Conservation (phyloP, 768 basidiomycete species). For the Dioszegia crocea region DNA sequence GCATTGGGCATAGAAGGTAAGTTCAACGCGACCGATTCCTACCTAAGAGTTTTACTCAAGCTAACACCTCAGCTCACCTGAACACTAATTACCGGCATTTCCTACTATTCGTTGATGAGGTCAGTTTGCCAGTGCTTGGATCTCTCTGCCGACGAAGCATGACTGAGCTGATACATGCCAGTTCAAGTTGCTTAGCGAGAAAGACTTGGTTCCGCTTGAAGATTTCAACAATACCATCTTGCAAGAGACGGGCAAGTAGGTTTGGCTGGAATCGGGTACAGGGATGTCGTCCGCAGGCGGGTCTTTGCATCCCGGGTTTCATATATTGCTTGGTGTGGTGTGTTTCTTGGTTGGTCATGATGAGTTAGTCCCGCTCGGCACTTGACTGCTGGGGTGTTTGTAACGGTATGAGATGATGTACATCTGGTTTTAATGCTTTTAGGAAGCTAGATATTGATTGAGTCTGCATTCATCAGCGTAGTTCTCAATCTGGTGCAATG, state of each 20-base stretch:
- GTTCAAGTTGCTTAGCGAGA: constrained; percentile 63
- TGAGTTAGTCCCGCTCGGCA: no score
- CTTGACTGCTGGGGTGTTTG: no score
- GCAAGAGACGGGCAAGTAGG: constrained; percentile 41
- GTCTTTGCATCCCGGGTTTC: no score
- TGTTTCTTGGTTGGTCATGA: no score
- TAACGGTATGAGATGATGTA: neutral
- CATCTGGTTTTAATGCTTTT: neutral
- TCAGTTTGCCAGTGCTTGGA: constrained; percentile 48
- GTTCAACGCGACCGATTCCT: no score
- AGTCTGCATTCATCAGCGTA: neutral
- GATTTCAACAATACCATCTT: constrained; percentile 76
- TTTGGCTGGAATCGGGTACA: neutral
- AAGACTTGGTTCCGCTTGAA: constrained; percentile 65
- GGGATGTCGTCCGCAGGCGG: no score
- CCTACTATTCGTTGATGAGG: constrained; percentile 94
- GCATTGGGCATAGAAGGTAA: constrained; percentile 95
- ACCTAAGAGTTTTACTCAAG: no score
- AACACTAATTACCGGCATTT: constrained; percentile 99
- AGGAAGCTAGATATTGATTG: neutral
- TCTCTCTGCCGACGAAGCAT: no score
- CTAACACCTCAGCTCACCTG: constrained; percentile 67
- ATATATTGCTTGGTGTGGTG: no score
- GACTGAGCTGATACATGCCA: constrained; percentile 8
- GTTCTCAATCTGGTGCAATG: no score